phyloP scores from a whole-genome alignment of 257 asterid species.

The Nicotiana knightiana region DNA sequence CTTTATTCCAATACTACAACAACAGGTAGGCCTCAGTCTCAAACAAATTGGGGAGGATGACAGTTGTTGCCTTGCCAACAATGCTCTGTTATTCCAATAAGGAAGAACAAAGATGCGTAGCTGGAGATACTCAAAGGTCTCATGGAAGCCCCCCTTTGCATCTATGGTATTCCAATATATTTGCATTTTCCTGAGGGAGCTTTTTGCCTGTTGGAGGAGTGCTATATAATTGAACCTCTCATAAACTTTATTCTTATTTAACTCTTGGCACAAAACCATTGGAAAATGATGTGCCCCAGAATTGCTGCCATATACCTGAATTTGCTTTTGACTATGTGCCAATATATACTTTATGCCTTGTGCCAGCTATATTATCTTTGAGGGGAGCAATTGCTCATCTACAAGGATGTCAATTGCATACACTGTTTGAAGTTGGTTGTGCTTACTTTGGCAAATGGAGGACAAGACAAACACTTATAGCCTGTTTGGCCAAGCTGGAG shows the following conservation, averaged over 20 bases:
- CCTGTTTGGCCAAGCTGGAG: no score
- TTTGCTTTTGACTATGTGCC: not conserved
- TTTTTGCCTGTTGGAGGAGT: not conserved
- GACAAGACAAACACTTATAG: not conserved
- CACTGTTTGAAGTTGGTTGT: not conserved
- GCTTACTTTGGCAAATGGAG: not conserved
- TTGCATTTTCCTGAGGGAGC: not conserved
- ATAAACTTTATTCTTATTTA: not conserved
- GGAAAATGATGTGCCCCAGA: not conserved
- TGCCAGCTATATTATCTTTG: not conserved
- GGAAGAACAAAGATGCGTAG: not conserved
- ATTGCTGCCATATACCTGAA: not conserved
- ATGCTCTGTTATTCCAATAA: not conserved
- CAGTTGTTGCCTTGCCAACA: not conserved
- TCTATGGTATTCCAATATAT: not conserved
- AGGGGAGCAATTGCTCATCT: not conserved
- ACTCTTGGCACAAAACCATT: not conserved
- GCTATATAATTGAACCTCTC: not conserved
- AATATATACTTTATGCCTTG: not conserved
- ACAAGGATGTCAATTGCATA: not conserved
- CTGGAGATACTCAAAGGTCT: not conserved
- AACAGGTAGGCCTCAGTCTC: not conserved
- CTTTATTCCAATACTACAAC: not conserved
- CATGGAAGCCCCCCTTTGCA: not conserved
- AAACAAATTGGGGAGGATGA: not conserved